Evolutionary conservation across 352 stramenopile genomes (phyloP), one percentile per base, ranked within the genome.

Genomic region (Detonula confervacea): DNA sequence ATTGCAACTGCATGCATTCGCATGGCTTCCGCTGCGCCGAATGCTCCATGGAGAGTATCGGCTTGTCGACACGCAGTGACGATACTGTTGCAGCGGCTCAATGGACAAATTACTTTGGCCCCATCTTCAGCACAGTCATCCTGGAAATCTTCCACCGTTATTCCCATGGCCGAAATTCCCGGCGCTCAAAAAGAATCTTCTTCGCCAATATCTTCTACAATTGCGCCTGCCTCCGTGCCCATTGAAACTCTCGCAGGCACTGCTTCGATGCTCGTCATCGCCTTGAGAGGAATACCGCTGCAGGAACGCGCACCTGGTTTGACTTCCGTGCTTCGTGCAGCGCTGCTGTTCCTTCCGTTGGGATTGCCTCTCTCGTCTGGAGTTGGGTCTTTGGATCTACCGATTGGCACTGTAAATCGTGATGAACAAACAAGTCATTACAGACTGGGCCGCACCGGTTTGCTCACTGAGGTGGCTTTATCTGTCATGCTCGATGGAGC

Each of bases 401-500:
- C 42, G 30, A 76, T 60, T 14, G 81, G 57, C 25, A 81, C 52
- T 61, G 39, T 66, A 14, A 22, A 49, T 2, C 18, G 2, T 22
- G 49, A 76, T 37, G 63, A 30, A n/a, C 18, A 54, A 69, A 18
- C 11, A 1, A 65, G 61, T 33, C 80, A 77, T 61, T 77, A 82
- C 24, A 65, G 60, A 49, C 87, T 87, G 33, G 61, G 73, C 44
- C 72, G 81, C 22, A 73, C 78, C 22, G 80, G 74, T 4, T 77
- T 91, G n/a, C 68, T 86, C 33, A 72, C 73, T 3, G 87, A 93
- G 70, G 62, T 90, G 24, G 83, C 83, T 9, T 55, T 93, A 14
- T 76, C 57, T 29, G 79, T 92, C 11, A 85, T 92, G 57, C 47
- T 91, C 27, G 87, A 92, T 77, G 84, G 83, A 37, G 73, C 63